These are phyloP conservation scores for Lathyrus oleraceus DNA, from an alignment of 306 rosid species.

Conservation along the genomic window DNA sequence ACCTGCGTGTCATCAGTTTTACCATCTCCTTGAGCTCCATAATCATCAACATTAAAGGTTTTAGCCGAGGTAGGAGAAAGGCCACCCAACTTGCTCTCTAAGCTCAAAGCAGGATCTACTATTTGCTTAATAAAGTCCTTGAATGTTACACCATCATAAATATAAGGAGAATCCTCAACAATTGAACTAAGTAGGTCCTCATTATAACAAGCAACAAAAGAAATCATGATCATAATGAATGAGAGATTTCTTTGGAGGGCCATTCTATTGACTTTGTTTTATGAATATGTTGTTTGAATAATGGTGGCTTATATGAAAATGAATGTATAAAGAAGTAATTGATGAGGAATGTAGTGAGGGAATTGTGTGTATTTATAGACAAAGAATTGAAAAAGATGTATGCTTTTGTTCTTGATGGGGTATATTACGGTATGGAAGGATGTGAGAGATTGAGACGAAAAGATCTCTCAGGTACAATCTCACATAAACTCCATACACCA, in stretches of 20 bases:
- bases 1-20: conserved; percentile 61
- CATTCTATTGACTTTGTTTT: neutral
- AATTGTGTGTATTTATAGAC: conserved; percentile 46
- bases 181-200: conserved; percentile 35
- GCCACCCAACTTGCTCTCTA: conserved; percentile 31
- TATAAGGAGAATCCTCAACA: conserved; percentile 23
- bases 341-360: conserved; percentile 10
- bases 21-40: conserved; percentile 71
- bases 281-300: conserved; percentile 12
- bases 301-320: neutral
- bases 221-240: conserved; percentile 34
- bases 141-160: conserved; percentile 40
- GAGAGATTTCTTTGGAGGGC: conserved; percentile 27
- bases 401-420: neutral
- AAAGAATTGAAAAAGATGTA: conserved; percentile 3
- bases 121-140: conserved; percentile 38
- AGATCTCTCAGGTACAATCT: conserved; percentile 14
- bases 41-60: conserved; percentile 46
- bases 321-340: conserved; percentile 29
- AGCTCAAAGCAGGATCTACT: conserved; percentile 29
- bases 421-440: conserved; percentile 29
- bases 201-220: conserved; percentile 32
- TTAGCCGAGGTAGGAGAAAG: conserved; percentile 14
- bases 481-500: conserved; percentile 26
- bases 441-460: conserved; percentile 37